Evolutionary conservation across 1,284 basidiomycete genomes (phyloP), one percentile per base, ranked within the genome.

Genomic region (Erythrobasidium hasegawianum): DNA sequence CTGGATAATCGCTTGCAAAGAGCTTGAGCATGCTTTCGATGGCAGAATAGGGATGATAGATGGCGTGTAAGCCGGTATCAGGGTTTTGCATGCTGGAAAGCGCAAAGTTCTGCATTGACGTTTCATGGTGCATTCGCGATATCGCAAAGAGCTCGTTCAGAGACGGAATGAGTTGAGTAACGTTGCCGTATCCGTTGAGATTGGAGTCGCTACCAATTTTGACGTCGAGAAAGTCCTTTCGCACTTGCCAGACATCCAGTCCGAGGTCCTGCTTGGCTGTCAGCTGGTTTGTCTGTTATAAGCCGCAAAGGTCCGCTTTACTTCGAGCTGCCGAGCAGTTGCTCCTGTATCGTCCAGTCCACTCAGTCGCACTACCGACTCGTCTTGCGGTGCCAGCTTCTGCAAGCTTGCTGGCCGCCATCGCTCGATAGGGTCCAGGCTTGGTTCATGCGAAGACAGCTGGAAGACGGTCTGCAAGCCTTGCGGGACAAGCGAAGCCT

Each of bases 11-110:
- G 10, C 24, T 45, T 26, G 67, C 67, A 29, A 72, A 57, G 4
- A 38, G 22, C 24, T 26, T 8, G 16, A 72, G 53, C 40, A 72
- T 47, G 11, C 43, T 27, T 47, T 68, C 58, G 22, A 72, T 59
- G n/a, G 45, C 24, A 2, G 69, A 52, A 66, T 67, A 62, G 4
- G 68, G 68, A 59, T 73, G 72, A 47, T 72, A 73, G 1, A 69
- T 33, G 26, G 62, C 53, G 55, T 73, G 71, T 11, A 73, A 47
- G 27, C 59, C 66, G 5, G 39, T 49, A 26, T 54, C 54, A 10
- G 62, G 62, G 26, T 24, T 64, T 20, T 29, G 39, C 1, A 53
- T 16, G 11, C 27, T 38, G 24, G 41, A 13, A 18, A 22, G 26
- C 5, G 39, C n/a, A n/a, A 43, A 38, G 26, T 52, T 39, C 8